These are phyloP conservation scores for Hymenoscyphus linearis DNA, from an alignment of 2,329 filamentous ascomycete genomes.

Conservation along the genomic window DNA sequence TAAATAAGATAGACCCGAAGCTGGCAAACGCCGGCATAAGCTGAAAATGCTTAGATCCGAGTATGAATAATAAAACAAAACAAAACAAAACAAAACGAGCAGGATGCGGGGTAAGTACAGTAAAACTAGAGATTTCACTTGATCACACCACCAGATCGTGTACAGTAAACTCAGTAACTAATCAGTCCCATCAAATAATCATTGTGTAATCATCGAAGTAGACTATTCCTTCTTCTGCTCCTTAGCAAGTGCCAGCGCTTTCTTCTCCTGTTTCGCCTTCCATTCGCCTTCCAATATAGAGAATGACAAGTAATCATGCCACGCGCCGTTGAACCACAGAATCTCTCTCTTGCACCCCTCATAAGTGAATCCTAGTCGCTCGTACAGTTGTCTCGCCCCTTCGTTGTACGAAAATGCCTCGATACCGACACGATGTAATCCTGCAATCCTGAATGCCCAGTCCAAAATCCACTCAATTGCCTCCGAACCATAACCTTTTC, in stretches of 20 bases:
- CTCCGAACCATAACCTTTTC: conserved; percentile 36
- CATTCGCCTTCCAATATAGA: conserved; percentile 35
- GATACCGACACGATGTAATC: conserved; percentile 35
- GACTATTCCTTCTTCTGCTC: conserved; percentile 7
- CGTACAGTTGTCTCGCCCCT: conserved; percentile 32
- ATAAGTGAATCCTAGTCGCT: conserved; percentile 33
- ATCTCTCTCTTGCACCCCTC: conserved; percentile 33
- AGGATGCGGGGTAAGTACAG: too few species aligned
- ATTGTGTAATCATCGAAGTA: too few species aligned
- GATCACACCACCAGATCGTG: too few species aligned
- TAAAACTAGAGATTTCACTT: too few species aligned
- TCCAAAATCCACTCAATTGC: conserved; percentile 35
- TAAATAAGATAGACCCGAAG: too few species aligned
- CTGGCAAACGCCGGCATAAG: too few species aligned
- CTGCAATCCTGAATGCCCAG: conserved; percentile 33
- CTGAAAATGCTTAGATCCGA: too few species aligned
- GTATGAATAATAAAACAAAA: too few species aligned
- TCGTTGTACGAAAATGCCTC: conserved; percentile 32
- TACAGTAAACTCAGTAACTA: too few species aligned
- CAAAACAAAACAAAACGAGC: too few species aligned
- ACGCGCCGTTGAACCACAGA: conserved; percentile 34
- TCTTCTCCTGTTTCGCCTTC: conserved; percentile 11
- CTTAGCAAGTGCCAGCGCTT: neutral
- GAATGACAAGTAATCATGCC: conserved; percentile 33
- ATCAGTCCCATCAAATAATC: too few species aligned